Conservation (phyloP, 129 eudicot genomes). For the Mikania micrantha region DNA sequence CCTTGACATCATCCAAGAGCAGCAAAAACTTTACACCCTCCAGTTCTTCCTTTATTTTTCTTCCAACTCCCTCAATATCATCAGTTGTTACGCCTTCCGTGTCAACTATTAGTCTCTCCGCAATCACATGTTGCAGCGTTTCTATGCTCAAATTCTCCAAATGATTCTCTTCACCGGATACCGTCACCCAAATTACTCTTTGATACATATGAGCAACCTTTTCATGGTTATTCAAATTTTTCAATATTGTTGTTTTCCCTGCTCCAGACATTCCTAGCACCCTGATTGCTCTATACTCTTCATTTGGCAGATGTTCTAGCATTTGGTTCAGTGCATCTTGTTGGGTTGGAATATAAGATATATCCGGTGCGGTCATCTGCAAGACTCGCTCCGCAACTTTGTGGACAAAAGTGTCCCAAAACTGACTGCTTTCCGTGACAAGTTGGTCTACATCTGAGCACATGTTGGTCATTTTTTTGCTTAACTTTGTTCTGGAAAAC, state of each 20-base stretch:
- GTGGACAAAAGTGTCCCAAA: conserved; percentile 16
- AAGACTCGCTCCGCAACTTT: conserved; percentile 21
- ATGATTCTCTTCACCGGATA: conserved; percentile 24
- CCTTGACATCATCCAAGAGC: too few relatives aligned
- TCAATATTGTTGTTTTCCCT: too few relatives aligned
- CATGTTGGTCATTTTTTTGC: conserved; percentile 13
- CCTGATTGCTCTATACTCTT: too few relatives aligned
- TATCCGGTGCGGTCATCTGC: conserved; percentile 14
- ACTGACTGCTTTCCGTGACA: neutral
- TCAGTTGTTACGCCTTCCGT: conserved; percentile 12
- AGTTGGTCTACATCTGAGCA: conserved; percentile 10
- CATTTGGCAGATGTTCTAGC: too few relatives aligned
- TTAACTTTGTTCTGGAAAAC: conserved; percentile 3
- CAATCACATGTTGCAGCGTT: too few relatives aligned
- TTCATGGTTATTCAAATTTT: conserved; percentile 36
- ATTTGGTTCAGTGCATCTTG: too few relatives aligned
- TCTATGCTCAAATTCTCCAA: conserved; percentile 25
- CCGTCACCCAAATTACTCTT: conserved; percentile 25
- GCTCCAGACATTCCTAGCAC: too few relatives aligned
- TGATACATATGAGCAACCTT: conserved; percentile 22
- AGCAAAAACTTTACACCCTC: conserved; percentile 7
- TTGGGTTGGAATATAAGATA: conserved; percentile 15
- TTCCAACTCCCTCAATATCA: neutral
- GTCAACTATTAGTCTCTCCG: conserved; percentile 21
- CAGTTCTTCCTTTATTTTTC: conserved; percentile 16